phyloP scores from a whole-genome alignment of 495 filamentous ascomycete species.

The Eremomyces bilateralis region DNA sequence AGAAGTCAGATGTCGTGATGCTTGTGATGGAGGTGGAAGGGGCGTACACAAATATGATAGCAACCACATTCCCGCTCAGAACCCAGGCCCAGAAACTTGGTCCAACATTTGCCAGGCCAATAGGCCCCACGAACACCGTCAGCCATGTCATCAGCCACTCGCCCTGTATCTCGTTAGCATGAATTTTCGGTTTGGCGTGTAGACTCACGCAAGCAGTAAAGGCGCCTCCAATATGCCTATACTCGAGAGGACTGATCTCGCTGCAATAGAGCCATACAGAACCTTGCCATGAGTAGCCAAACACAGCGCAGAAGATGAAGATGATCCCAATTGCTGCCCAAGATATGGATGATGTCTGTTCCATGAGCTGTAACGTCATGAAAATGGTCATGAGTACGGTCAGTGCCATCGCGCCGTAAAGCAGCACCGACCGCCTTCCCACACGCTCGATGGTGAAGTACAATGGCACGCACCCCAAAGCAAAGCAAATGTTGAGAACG shows the following conservation, averaged over 20 bases:
- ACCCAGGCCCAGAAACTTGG: slow-evolving; percentile 14
- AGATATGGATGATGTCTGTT: slow-evolving; percentile 2
- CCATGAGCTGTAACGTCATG: slow-evolving; percentile 6
- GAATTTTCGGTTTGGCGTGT: too few relatives aligned
- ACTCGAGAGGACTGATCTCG: slow-evolving; percentile 10
- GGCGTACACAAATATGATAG: slow-evolving; percentile 9
- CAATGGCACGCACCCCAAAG: slow-evolving; percentile 11
- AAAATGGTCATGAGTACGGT: slow-evolving; percentile 10
- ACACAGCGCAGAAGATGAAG: slow-evolving; percentile 8
- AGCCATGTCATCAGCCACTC: slow-evolving; percentile 3
- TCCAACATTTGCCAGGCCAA: slow-evolving; percentile 8
- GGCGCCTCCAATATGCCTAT: slow-evolving; percentile 9
- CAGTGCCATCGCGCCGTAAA: slow-evolving; percentile 11
- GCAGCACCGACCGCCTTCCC: slow-evolving; percentile 8
- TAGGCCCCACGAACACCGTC: slow-evolving; percentile 3
- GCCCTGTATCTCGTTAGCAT: too few relatives aligned
- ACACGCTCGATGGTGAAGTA: slow-evolving; percentile 12
- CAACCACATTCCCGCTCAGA: slow-evolving; percentile 8
- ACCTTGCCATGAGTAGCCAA: slow-evolving; percentile 11
- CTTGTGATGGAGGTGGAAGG: too few relatives aligned
- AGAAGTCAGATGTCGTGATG: too few relatives aligned
- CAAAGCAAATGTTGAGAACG: slow-evolving; percentile 12
- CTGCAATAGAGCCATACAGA: slow-evolving; percentile 10
- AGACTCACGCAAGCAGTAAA: slow-evolving; percentile 4
- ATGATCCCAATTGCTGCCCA: slow-evolving; percentile 10